A percentile compares a stretch with the other conserved stretches of the same genome.
Evolutionary conservation across 768 basidiomycete species (phyloP).

Genomic region (Amanita pseudoporphyria): DNA sequence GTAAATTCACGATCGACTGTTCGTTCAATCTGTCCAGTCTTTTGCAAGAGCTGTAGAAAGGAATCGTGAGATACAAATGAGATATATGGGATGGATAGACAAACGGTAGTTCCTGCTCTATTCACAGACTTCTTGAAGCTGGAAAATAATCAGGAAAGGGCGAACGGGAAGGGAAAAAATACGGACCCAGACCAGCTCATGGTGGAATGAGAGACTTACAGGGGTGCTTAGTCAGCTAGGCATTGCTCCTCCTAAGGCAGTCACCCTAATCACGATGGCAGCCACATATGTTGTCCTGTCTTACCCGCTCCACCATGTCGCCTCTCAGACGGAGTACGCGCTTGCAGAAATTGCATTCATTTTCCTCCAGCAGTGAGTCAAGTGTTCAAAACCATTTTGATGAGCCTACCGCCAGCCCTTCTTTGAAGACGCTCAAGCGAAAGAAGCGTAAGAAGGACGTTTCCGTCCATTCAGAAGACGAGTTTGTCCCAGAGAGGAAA

Average conservation of each 20-base stretch:
- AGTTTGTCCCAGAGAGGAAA: conserved; percentile 8
- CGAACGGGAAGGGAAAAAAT: not conserved
- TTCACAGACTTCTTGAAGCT: conserved; percentile 94
- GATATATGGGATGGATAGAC: conserved; percentile 15
- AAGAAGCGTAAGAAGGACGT: not conserved
- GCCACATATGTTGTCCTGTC: not conserved
- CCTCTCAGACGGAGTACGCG: conserved; percentile 1
- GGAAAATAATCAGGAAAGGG: conserved; percentile 8
- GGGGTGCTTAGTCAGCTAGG: conserved; percentile 7
- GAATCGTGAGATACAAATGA: conserved; percentile 11
- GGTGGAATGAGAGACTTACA: conserved; percentile 3
- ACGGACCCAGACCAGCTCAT: conserved; percentile 54
- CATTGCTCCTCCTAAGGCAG: not conserved
- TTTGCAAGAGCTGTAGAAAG: conserved; percentile 71
- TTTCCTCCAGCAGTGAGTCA: not conserved
- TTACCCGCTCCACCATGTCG: conserved; percentile 1
- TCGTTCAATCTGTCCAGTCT: conserved; percentile 96
- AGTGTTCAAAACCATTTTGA: not conserved
- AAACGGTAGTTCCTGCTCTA: conserved; percentile 82
- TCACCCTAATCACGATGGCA: not conserved
- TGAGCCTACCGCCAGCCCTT: not conserved
- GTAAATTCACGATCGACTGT: conserved; percentile 92
- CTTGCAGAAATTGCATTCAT: not conserved
- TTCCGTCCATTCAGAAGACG: not conserved
- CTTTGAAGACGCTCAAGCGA: not conserved